phyloP scores from a whole-genome alignment of 2,329 filamentous ascomycete species.

The Exophiala mesophila region DNA sequence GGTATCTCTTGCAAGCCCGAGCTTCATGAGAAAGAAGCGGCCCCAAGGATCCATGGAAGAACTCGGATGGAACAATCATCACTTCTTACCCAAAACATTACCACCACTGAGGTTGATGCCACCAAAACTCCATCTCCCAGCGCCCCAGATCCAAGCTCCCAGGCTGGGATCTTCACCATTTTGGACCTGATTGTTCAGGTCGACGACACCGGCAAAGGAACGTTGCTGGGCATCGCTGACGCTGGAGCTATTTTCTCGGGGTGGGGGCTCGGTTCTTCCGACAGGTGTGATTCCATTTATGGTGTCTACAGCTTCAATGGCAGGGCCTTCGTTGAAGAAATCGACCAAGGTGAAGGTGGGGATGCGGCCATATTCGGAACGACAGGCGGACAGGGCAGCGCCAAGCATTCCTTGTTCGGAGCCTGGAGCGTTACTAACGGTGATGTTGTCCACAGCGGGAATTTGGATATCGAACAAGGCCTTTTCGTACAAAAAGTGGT shows the following conservation, averaged over 20 bases:
- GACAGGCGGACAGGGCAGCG: slow-evolving; percentile 48
- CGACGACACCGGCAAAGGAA: slow-evolving; percentile 35
- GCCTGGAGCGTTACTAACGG: slow-evolving; percentile 60
- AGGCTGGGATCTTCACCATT: slow-evolving; percentile 35
- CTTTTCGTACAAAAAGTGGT: slow-evolving; percentile 65
- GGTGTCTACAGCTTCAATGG: slow-evolving; percentile 63
- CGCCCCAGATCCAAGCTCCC: slow-evolving; percentile 43
- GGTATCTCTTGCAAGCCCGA: no score
- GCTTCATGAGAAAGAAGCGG: no score
- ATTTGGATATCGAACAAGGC: slow-evolving; percentile 50
- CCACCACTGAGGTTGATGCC: slow-evolving; percentile 32
- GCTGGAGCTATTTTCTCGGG: slow-evolving; percentile 25
- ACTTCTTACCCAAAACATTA: slow-evolving; percentile 8
- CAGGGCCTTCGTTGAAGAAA: slow-evolving; percentile 69
- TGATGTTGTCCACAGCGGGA: slow-evolving; percentile 57
- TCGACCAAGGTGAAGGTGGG: slow-evolving; percentile 76
- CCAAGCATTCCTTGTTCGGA: slow-evolving; percentile 52
- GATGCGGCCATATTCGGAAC: slow-evolving; percentile 49
- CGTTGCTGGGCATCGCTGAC: not conserved
- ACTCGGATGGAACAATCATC: no score
- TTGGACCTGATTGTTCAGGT: slow-evolving; percentile 35
- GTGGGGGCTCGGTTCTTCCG: slow-evolving; percentile 37
- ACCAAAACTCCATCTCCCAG: slow-evolving; percentile 40
- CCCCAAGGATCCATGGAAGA: no score
- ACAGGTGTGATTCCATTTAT: slow-evolving; percentile 56